Base-by-base conservation (phyloP, 2,329 filamentous ascomycete species). In the Pseudogymnoascus sp. region DNA sequence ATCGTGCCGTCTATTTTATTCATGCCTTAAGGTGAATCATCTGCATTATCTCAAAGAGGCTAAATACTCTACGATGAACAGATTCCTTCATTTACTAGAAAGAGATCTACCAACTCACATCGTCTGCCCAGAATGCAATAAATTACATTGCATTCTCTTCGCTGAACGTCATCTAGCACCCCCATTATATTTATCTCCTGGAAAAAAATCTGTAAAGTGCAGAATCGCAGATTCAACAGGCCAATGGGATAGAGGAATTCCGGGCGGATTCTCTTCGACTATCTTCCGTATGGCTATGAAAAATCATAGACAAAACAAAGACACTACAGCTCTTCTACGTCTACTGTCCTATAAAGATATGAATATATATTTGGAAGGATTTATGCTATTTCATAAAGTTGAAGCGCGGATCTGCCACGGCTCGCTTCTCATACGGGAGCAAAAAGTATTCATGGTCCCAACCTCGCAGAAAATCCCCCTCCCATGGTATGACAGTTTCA, bases 281-380 rank as follows among this genome's bases (percentile, higher is more conserved):
- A 59, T 65, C 39, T 66, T 65, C 58, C 60, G 35, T 4, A 66
- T 66, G 65, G 65, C 60, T 38, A 66, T 66, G 65, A 65, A 64
- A 63, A 33, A 59, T 16, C 41, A 64, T 61, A 61, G 64, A 21
- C 61, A 60, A n/a, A 38, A 37, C 39, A 37, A 41, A 29, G 61
- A 64, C 16, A 63, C 63, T 29, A 43, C 45, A 8, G 2, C 45
- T 1, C 33, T 64, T 10, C 19, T 64, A 1, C 55, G 29, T n/a
- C 43, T 64, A 1, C 52, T 66, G 16, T 35, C 58, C 26, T 38
- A 55, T 35, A 52, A 6, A 62, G 16, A 31, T 6, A 64, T 60
- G 26, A 6, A 29, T 8, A 3, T 38, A 6, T 14, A 1, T 2
- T 5, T 3, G 61, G 63, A 1, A 4, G 61, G 63, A 1, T 64